Evolutionary conservation across 2,329 filamentous ascomycete genomes (phyloP).

Genomic region (Cladosporium sp.): DNA sequence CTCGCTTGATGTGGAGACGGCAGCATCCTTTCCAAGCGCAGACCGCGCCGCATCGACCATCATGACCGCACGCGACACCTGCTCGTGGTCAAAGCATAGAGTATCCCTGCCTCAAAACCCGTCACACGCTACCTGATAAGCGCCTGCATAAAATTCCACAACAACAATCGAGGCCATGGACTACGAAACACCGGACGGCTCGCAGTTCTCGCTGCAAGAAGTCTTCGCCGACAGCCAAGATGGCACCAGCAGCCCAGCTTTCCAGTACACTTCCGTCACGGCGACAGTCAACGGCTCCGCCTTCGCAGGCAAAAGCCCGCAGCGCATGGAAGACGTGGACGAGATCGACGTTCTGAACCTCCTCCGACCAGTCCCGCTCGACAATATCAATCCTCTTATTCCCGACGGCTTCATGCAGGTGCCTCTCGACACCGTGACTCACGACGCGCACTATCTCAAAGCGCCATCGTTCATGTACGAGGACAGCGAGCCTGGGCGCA

Average conservation of each 20-base stretch:
- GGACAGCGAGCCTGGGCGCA: conserved; percentile 24
- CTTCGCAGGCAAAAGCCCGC: conserved; percentile 20
- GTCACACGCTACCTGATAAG: neutral
- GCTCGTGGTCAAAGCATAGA: neutral
- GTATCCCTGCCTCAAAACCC: neutral
- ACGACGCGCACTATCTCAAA: conserved; percentile 28
- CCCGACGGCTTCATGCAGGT: conserved; percentile 18
- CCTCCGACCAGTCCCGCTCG: conserved; percentile 22
- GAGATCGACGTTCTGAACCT: conserved; percentile 22
- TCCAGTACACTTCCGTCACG: conserved; percentile 22
- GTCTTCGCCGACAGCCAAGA: conserved; percentile 15
- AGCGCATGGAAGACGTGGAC: conserved; percentile 21
- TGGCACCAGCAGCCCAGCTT: conserved; percentile 9
- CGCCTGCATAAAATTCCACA: neutral
- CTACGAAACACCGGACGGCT: conserved; percentile 27
- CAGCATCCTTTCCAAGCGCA: neutral
- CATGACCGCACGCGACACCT: neutral
- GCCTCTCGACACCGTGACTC: conserved; percentile 15
- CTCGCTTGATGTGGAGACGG: neutral
- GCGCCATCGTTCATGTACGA: conserved; percentile 28
- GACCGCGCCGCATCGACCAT: neutral
- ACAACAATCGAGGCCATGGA: conserved; percentile 20
- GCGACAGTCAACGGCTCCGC: conserved; percentile 27
- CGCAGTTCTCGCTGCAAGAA: conserved; percentile 26
- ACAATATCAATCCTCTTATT: conserved; percentile 26